phyloP scores from a whole-genome alignment of 2,329 filamentous ascomycete species.

The Bipolaris gigantea region DNA sequence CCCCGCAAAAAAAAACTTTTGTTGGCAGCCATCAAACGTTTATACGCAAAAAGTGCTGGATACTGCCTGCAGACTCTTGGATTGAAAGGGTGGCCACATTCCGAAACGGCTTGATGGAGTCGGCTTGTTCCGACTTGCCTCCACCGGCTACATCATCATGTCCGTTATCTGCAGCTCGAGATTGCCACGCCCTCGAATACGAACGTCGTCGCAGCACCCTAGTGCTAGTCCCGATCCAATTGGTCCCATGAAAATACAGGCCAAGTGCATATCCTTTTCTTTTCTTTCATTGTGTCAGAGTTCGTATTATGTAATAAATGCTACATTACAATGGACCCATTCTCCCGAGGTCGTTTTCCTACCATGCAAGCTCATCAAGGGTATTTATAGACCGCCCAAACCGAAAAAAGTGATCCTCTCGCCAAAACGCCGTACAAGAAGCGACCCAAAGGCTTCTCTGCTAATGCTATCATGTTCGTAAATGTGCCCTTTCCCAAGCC shows the following conservation, averaged over 20 bases:
- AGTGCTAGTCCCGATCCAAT: background rate
- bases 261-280: background rate
- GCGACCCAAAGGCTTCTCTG: conserved; percentile 5
- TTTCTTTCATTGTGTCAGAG: background rate
- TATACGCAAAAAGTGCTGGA: background rate
- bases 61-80: background rate
- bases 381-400: conserved; percentile 14
- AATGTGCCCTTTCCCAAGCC: conserved; percentile 16
- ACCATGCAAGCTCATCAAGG: conserved; percentile 14
- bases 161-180: background rate
- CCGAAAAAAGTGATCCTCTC: conserved; percentile 1
- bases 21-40: background rate
- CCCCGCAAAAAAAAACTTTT: background rate
- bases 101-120: background rate
- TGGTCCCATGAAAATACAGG: background rate
- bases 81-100: conserved; percentile 2
- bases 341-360: conserved; percentile 4
- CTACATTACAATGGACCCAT: conserved; percentile 8
- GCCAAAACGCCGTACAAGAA: conserved; percentile 15
- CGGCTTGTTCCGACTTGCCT: conserved; percentile 2
- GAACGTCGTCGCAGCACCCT: background rate
- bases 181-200: conserved; percentile 1
- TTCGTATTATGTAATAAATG: conserved; percentile 8
- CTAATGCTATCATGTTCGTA: conserved; percentile 25
- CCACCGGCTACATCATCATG: conserved; percentile 11